Percentiles rank a stretch among this genome's conserved stretches.
These are phyloP conservation scores for Leucocoprinus sp. DNA, from an alignment of 768 basidiomycete species.

Conservation along the genomic window DNA sequence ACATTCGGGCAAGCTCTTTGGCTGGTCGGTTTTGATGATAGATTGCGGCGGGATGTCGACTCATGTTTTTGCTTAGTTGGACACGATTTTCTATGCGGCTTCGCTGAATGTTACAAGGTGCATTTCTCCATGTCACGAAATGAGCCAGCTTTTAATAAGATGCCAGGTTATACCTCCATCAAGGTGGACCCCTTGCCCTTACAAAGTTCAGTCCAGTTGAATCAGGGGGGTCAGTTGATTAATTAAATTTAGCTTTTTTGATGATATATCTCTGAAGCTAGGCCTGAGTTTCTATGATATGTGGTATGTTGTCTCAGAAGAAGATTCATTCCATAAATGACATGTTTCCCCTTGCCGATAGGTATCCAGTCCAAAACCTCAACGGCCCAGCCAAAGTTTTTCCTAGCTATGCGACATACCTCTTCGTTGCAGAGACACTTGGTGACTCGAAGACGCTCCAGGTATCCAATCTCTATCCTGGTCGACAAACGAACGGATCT, in stretches of 20 bases:
- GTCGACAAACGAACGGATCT: conserved; percentile 43
- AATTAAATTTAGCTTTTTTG: background rate
- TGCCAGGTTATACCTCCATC: conserved; percentile 41
- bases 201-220: conserved; percentile 41
- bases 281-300: conserved; percentile 38
- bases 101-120: conserved; percentile 43
- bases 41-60: background rate
- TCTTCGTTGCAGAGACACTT: conserved; percentile 42
- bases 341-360: conserved; percentile 12
- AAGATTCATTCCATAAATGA: background rate
- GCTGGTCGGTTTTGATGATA: conserved; percentile 24
- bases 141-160: background rate
- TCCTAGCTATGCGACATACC: conserved; percentile 44
- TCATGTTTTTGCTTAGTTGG: conserved; percentile 21
- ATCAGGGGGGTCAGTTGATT: conserved; percentile 32
- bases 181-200: conserved; percentile 45
- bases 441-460: conserved; percentile 34
- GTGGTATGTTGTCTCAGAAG: conserved; percentile 25
- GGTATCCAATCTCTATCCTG: conserved; percentile 43
- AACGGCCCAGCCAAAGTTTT: conserved; percentile 45
- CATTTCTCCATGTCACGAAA: background rate
- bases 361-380: conserved; percentile 39
- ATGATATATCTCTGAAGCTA: conserved; percentile 11
- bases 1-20: conserved; percentile 50
- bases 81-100: conserved; percentile 39